Evolutionary conservation across 805 yeast genomes (phyloP).

Genomic region (Saturnispora sekii): DNA sequence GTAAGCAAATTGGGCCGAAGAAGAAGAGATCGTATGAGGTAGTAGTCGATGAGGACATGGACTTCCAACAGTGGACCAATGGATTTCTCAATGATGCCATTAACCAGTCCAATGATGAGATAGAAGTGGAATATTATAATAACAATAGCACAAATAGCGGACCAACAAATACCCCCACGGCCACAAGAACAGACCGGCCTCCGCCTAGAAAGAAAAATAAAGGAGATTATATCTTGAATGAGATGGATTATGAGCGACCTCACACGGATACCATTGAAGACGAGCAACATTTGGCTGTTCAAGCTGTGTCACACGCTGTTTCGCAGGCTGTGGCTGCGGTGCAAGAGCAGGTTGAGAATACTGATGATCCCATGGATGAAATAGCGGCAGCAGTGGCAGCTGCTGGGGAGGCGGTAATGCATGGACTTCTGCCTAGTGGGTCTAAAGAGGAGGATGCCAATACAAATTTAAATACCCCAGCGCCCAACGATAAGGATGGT

Average conservation of each 20-base stretch:
- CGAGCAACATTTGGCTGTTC: constrained; percentile 25
- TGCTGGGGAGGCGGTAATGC: constrained; percentile 8
- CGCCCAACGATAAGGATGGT: neutral
- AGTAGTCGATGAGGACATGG: constrained; percentile 34
- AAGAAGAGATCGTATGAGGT: constrained; percentile 19
- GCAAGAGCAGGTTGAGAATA: constrained; percentile 10
- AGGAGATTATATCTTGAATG: constrained; percentile 45
- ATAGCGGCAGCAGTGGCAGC: constrained; percentile 29
- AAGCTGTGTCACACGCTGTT: constrained; percentile 20
- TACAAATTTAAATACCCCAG: neutral
- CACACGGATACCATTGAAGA: constrained; percentile 14
- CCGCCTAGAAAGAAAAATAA: constrained; percentile 12
- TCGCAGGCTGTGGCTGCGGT: constrained; percentile 11
- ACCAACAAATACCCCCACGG: neutral
- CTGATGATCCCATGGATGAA: constrained; percentile 21
- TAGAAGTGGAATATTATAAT: constrained; percentile 9
- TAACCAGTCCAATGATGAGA: constrained; percentile 11
- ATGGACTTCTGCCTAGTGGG: constrained; percentile 1
- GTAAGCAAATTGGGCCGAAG: neutral
- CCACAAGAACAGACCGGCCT: too few relatives aligned
- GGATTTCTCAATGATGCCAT: constrained; percentile 39
- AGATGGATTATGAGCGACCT: constrained; percentile 26
- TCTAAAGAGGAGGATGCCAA: neutral
- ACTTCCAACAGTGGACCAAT: constrained; percentile 45
- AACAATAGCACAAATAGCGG: neutral